A percentile compares a stretch with the other conserved stretches of the same genome.
phyloP scores from a whole-genome alignment of 2,329 filamentous ascomycete species.

The Pseudocercospora musae region DNA sequence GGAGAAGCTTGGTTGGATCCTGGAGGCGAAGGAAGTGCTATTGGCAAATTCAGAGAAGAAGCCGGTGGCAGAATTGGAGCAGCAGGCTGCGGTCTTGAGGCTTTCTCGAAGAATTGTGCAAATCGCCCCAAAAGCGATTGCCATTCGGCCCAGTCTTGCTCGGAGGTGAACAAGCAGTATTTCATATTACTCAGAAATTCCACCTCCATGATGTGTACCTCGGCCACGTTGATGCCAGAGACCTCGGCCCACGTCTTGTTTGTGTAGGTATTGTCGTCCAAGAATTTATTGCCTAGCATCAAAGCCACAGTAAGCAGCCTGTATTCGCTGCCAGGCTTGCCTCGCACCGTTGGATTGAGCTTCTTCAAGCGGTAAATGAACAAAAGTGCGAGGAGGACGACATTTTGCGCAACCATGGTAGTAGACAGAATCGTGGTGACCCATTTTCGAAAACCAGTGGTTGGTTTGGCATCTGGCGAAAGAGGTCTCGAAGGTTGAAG shows the following conservation, averaged over 20 bases:
- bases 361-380: constrained; percentile 94
- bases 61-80: constrained; percentile 46
- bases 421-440: constrained; percentile 85
- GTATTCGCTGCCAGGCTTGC: constrained; percentile 90
- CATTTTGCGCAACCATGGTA: constrained; percentile 94
- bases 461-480: constrained; percentile 69
- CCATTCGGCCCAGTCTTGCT: constrained; percentile 84
- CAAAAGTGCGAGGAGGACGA: constrained; percentile 81
- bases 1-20: constrained; percentile 51
- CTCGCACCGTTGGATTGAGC: constrained; percentile 82
- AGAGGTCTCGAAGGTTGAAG: constrained; percentile 50
- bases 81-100: constrained; percentile 44
- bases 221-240: constrained; percentile 85
- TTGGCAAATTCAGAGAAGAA: constrained; percentile 47
- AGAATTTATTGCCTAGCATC: constrained; percentile 97
- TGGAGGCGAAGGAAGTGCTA: constrained; percentile 52
- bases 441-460: constrained; percentile 86
- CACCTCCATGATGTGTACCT: constrained; percentile 99
- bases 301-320: constrained; percentile 87
- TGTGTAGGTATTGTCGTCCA: constrained; percentile 98
- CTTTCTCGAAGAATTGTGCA: constrained; percentile 74
- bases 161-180: constrained; percentile 84
- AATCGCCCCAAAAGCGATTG: constrained; percentile 78
- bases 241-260: constrained; percentile 99
- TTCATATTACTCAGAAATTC: constrained; percentile 98